Evolutionary conservation across 1,284 basidiomycete genomes (phyloP), one percentile per base, ranked within the genome.

Genomic region (Fomitopsis palustris): DNA sequence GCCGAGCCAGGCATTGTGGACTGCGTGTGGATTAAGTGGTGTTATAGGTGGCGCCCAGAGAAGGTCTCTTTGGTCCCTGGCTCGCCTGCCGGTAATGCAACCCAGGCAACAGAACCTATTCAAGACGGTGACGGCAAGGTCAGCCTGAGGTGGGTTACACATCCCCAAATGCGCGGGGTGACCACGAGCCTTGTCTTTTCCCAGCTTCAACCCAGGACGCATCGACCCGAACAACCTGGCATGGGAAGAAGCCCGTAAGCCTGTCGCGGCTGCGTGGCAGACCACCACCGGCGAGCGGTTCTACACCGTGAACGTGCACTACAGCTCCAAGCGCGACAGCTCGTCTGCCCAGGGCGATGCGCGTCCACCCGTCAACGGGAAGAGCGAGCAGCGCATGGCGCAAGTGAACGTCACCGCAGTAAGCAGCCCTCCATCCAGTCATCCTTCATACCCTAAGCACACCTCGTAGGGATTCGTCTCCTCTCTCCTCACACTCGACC

Each of bases 271-370:
- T 1, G 77, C 78, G 52, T 87, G 84, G 83, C 69, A 77, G 62
- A 84, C 82, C 1, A 61, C 72, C 4, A 67, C 68, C 4, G 83
- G 83, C 12, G 62, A 73, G 10, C 74, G 76, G 3, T 77, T 86
- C 63, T 86, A 81, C 70, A 85, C 85, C 6, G 75, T 87, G 61
- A 86, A 87, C 65, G 73, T 86, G 8, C 86, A 88, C 67, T 75
- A 84, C 55, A 78, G 78, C 47, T 82, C 85, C 21, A 88, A 88
- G 69, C 77, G 77, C 35, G 84, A 81, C 23, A 82, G 83, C 61
- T 78, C 79, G 31, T 80, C 82, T 1, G 76, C 77, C 3, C 76
- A 83, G 62, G 86, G 85, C 17, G 76, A 86, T 61, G 78, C 81
- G 0, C 79, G 85, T 16, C 80, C 85, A 0, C 84, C 85, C 1